Conservation (phyloP, 306 rosid species). For the Trifolium fragiferum region DNA sequence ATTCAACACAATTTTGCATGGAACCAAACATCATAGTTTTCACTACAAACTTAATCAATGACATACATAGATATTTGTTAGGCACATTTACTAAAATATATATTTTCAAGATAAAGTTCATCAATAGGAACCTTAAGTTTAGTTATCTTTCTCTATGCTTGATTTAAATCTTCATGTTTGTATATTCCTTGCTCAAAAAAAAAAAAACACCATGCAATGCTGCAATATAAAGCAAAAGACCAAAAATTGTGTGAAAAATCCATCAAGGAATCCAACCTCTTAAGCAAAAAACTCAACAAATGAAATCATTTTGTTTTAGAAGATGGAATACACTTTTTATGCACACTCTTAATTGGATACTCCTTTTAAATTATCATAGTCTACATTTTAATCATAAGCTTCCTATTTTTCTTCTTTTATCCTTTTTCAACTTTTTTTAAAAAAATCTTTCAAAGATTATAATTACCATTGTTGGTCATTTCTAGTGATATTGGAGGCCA, state of each 20-base stretch:
- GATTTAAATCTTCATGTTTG: slow-evolving; percentile 37
- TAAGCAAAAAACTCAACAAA: slow-evolving; percentile 58
- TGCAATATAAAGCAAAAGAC: slow-evolving; percentile 47
- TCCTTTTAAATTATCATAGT: slow-evolving; percentile 50
- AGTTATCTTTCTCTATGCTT: background rate
- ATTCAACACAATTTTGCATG: background rate
- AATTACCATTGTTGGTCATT: slow-evolving; percentile 60
- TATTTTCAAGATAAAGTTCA: slow-evolving; percentile 38
- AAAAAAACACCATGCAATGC: too few species aligned
- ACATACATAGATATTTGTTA: slow-evolving; percentile 23
- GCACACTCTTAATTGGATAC: slow-evolving; percentile 58
- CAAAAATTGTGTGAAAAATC: slow-evolving; percentile 40
- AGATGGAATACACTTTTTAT: slow-evolving; percentile 66
- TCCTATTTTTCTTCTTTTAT: slow-evolving; percentile 38
- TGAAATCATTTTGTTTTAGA: slow-evolving; percentile 68
- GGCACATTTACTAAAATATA: slow-evolving; percentile 25
- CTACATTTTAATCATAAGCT: slow-evolving; percentile 66
- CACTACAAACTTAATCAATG: slow-evolving; percentile 9
- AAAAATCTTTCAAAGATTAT: slow-evolving; percentile 61
- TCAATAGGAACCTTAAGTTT: slow-evolving; percentile 36
- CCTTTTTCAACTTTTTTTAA: slow-evolving; percentile 40
- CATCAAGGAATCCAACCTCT: slow-evolving; percentile 60
- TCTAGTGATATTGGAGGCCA: slow-evolving; percentile 69
- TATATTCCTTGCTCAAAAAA: slow-evolving; percentile 32
- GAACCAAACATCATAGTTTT: background rate